Base-by-base conservation (phyloP, 805 yeast species). In the Starmerella sp. region DNA sequence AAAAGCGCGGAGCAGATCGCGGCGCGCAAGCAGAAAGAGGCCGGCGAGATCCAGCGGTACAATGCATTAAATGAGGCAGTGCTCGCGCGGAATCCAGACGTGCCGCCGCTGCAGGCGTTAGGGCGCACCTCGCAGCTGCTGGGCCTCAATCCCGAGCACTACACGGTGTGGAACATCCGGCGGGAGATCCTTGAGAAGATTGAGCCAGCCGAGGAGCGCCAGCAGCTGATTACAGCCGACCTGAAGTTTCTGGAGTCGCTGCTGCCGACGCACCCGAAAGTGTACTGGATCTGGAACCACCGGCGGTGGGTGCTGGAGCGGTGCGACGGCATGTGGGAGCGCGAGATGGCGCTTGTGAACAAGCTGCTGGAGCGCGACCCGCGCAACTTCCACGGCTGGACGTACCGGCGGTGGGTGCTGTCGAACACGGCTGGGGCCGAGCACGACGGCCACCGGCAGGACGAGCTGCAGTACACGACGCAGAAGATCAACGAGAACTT, bases 221-320 rank as follows among this genome's bases (percentile, higher is more conserved):
- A 11, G 10, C 63, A 66, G 17, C 64, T 58, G 44, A 71, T 84
- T 44, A 73, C 73, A 1, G 67, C 71, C 3, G 98, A 91, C 60
- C 72, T 93, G 46, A 60, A 69, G 29, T 81, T 86, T 64, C 75
- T 82, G 1, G 73, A 83, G 71, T 68, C 66, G 0, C 78, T 81
- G 60, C 69, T 93, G 62, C 78, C 77, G 53, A 69, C 74, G 54
- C 82, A 70, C 60, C 97, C 98, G 1, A 93, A 93, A 67, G 87
- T 90, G 42, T 93, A 93, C 66, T 93, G 97, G 96, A 82, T 93
- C 11, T 93, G 97, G 97, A 85, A 83, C 62, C 97, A 93, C 66
- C 74, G 98, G 38, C 71, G 78, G 10, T 93, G 98, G 97, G 77
- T 85, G 45, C 69, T 91, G 41, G 75, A 78, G 14, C 48, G 49